Evolutionary conservation across 768 basidiomycete species (phyloP), one percentile per base, ranked within the genome.

Genomic region (Cyathus striatus): DNA sequence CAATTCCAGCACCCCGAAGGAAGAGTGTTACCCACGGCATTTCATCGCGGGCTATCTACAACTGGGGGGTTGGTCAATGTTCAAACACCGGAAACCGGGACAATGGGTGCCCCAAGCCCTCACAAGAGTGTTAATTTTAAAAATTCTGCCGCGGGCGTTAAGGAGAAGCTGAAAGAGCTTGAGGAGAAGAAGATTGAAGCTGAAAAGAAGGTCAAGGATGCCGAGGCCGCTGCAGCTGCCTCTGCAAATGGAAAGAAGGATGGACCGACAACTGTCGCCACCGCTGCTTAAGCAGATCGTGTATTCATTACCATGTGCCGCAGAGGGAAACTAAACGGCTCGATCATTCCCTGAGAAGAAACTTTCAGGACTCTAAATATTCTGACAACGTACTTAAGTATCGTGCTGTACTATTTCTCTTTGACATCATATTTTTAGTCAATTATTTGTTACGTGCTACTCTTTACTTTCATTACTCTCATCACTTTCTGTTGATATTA

Each of bases 1-100:
- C 64, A 81, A n/a, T 99, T 86, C 73, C 81, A 88, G 49, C 95
- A 99, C 58, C 95, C 95, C 0, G 81, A 88, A 44, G 86, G 86
- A 7, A 84, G 90, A 10, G 85, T 87, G 18, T 71, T 90, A 6
- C 89, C 90, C 3, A 71, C 79, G 3, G 68, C 81, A 10, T 92
- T 92, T 74, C 86, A 91, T 56, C 83, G 87, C 17, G 88, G 89
- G 0, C 61, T 91, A 21, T 72, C 79, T 13, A 68, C 75, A 3
- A 71, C 64, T 21, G 75, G 77, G 0, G 81, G 83, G 5, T 50
- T 86, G 49, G 79, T 85, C 30, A 84, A 56, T 41, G 77, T 87
- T 1, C 58, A 68, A 4, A 73, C 71, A 1, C 83, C 85, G 5
- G 82, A 79, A 60, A 65, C 82, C 2, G 86, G 84, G 16, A 74